Evolutionary conservation across 2,329 filamentous ascomycete genomes (phyloP).

Genomic region (Madurella fahalii): DNA sequence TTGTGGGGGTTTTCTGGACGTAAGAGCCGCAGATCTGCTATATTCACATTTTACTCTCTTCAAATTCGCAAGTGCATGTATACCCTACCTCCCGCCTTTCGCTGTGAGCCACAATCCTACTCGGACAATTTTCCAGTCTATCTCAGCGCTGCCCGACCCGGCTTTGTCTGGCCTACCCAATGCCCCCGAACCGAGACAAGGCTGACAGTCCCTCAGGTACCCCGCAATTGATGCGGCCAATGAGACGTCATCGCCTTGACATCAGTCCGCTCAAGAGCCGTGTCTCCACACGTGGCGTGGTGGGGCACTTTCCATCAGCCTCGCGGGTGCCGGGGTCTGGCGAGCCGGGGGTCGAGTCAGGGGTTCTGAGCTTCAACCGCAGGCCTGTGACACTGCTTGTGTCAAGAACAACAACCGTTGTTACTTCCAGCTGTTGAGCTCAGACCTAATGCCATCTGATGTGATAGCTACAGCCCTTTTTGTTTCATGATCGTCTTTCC

Average conservation of each 20-base stretch:
- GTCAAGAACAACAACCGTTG: slow-evolving; percentile 19
- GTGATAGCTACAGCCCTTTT: background rate
- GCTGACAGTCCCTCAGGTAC: slow-evolving; percentile 1
- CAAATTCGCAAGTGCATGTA: no score
- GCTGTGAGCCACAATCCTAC: no score
- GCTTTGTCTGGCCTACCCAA: background rate
- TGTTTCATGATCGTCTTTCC: slow-evolving; percentile 4
- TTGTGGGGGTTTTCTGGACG: no score
- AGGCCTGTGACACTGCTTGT: slow-evolving; percentile 30
- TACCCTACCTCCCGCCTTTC: no score
- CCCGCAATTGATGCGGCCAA: slow-evolving; percentile 16
- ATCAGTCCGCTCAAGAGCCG: background rate
- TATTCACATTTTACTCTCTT: no score
- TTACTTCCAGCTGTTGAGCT: background rate
- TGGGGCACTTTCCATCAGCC: slow-evolving; percentile 7
- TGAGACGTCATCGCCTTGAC: background rate
- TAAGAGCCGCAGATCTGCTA: no score
- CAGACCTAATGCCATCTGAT: no score
- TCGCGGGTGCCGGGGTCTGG: slow-evolving; percentile 2
- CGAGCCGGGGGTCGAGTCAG: background rate
- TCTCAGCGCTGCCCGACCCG: no score
- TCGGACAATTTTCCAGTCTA: no score
- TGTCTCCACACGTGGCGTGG: slow-evolving; percentile 1
- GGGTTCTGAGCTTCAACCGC: slow-evolving; percentile 5
- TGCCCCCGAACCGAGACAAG: slow-evolving; percentile 3